Base-by-base conservation (phyloP, 2,329 filamentous ascomycete species). In the Trichoderma brevicompactum region DNA sequence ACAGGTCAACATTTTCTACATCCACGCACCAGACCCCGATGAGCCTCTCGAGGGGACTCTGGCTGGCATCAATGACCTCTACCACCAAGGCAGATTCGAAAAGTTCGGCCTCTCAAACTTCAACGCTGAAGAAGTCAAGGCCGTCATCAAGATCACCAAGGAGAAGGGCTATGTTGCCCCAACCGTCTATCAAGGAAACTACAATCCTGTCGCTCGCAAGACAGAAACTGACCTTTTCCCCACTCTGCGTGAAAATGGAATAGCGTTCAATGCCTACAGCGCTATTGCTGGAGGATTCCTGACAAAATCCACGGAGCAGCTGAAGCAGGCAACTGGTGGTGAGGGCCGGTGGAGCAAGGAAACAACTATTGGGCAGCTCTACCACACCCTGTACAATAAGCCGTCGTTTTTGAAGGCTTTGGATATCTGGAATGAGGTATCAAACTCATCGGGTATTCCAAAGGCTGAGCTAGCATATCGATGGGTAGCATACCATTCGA, bases 141-240 rank as follows among this genome's bases (percentile, higher is more conserved):
- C 77, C 66, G 76, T 82, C 8, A 65, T 77, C 63, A 69, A 72
- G 13, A 73, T 80, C 32, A 80, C 79, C 70, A 73, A 76, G 49
- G 69, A 75, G 43, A 73, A 78, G 19, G 74, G 74, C 28, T 81
- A 70, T 55, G 74, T 80, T 19, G 71, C 72, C 43, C 80, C 80
- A 0, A 74, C 72, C 7, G 78, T 80, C n/a, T 82, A 80, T 62
- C 77, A 82, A 68, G 79, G 80, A 10, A 71, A 76, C 23, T 81
- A 82, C 72, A 79, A 80, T 66, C 72, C 77, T 6, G 70, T 82
- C 19, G 72, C 71, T 32, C 74, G 80, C 50, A 70, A 72, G 13
- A 70, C 70, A 17, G 80, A 82, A 66, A 70, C 69, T 15, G 73
- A 76, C n/a, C 72, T 81, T 5, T 74, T 81, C 58, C 77, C 79